A percentile compares a stretch with the other conserved stretches of the same genome.
phyloP scores from a whole-genome alignment of 257 asterid species.

The Solanum habrochaites region DNA sequence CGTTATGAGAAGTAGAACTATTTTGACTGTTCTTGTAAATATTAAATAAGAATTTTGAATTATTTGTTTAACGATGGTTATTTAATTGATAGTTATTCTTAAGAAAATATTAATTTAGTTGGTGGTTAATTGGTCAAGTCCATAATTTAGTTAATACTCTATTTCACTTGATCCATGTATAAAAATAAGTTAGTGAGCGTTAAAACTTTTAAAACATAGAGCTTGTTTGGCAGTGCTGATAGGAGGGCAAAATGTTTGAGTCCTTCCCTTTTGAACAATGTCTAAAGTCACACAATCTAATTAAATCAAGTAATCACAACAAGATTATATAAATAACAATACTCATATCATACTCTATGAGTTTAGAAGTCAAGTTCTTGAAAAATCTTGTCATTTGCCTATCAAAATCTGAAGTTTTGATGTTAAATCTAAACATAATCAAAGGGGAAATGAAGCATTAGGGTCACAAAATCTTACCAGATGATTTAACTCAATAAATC shows the following conservation, averaged over 20 bases:
- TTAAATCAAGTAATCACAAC: neutral
- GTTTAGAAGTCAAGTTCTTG: neutral
- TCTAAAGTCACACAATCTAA: neutral
- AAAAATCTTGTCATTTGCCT: neutral
- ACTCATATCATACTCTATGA: neutral
- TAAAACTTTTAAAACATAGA: neutral
- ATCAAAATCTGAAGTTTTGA: neutral
- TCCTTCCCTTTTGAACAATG: neutral
- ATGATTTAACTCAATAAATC: neutral
- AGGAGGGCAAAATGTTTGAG: neutral
- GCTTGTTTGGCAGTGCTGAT: neutral
- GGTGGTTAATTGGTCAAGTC: neutral
- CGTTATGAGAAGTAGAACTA: neutral
- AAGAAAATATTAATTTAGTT: neutral
- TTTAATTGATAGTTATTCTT: neutral
- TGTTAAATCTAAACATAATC: neutral
- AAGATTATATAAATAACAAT: neutral
- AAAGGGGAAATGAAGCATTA: neutral
- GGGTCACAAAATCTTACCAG: neutral
- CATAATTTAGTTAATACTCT: neutral
- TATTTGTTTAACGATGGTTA: neutral
- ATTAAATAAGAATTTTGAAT: neutral
- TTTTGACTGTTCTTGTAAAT: neutral
- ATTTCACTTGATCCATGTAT: neutral
- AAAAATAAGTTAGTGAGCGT: neutral